Evolutionary conservation across 805 yeast genomes (phyloP).

Genomic region (Spencermartinsiella europaea): DNA sequence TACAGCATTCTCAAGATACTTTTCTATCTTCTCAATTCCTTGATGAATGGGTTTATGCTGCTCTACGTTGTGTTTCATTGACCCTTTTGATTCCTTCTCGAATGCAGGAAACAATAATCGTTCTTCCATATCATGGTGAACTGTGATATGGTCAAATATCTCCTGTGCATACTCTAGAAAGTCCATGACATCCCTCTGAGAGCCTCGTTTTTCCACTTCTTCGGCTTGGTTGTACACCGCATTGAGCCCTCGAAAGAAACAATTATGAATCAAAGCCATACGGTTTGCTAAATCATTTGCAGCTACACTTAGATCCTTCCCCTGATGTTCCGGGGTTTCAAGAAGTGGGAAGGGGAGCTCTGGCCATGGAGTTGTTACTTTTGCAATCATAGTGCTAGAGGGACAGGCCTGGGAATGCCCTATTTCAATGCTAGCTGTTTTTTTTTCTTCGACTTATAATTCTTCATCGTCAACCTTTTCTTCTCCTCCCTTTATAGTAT

Average conservation of each 20-base stretch:
- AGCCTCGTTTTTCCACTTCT: not conserved
- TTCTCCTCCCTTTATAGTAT: no score
- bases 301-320: not conserved
- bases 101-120: not conserved
- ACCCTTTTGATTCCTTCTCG: not conserved
- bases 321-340: not conserved
- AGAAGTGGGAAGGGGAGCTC: constrained; percentile 2
- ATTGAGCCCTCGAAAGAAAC: not conserved
- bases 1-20: not conserved
- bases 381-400: no score
- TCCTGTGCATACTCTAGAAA: not conserved
- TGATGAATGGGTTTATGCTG: constrained; percentile 1
- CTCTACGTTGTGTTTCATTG: not conserved
- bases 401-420: no score
- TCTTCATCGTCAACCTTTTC: no score
- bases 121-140: constrained; percentile 2
- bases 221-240: not conserved
- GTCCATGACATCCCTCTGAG: not conserved
- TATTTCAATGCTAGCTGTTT: no score
- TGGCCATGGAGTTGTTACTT: no score
- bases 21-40: not conserved
- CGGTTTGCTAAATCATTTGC: not conserved
- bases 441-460: no score
- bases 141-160: not conserved
- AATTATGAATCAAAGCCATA: constrained; percentile 2